A percentile compares a stretch with the other conserved stretches of the same genome.
These are phyloP conservation scores for Beauveria varroae DNA, from an alignment of 2,329 filamentous ascomycete species.

Conservation along the genomic window DNA sequence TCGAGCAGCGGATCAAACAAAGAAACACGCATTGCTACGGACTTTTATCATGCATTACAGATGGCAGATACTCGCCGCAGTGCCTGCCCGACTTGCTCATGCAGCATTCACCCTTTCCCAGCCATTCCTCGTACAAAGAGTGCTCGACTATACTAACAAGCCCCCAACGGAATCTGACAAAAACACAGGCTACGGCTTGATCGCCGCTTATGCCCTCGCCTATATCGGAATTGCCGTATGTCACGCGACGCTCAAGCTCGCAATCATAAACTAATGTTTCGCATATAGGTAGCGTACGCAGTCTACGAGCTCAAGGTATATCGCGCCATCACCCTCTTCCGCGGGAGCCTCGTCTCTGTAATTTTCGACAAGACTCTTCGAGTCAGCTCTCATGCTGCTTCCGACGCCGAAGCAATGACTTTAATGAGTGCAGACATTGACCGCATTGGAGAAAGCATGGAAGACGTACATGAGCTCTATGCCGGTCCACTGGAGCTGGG, in stretches of 20 bases:
- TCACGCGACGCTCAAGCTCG: not conserved
- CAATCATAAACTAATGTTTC: not conserved
- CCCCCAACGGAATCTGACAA: constrained; percentile 18
- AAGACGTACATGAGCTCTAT: constrained; percentile 27
- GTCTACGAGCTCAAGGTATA: constrained; percentile 27
- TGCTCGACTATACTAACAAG: constrained; percentile 23
- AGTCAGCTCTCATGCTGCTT: constrained; percentile 21
- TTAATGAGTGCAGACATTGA: constrained; percentile 39
- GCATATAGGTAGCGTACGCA: not conserved
- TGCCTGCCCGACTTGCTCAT: constrained; percentile 28
- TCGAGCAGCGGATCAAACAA: constrained; percentile 15
- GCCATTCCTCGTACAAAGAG: constrained; percentile 33
- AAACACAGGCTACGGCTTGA: constrained; percentile 28
- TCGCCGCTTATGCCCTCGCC: constrained; percentile 30
- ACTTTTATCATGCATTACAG: constrained; percentile 20
- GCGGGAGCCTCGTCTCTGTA: constrained; percentile 31
- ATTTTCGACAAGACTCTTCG: constrained; percentile 40
- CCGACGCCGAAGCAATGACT: constrained; percentile 29
- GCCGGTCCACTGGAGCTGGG: constrained; percentile 26
- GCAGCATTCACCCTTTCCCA: constrained; percentile 34
- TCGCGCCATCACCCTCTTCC: constrained; percentile 26
- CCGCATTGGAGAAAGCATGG: constrained; percentile 20
- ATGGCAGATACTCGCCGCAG: constrained; percentile 21
- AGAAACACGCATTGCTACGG: constrained; percentile 17
- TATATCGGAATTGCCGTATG: constrained; percentile 33